A percentile compares a stretch with the other conserved stretches of the same genome.
phyloP scores from a whole-genome alignment of 179 eudicot genomes.

The Beta corolliflora region DNA sequence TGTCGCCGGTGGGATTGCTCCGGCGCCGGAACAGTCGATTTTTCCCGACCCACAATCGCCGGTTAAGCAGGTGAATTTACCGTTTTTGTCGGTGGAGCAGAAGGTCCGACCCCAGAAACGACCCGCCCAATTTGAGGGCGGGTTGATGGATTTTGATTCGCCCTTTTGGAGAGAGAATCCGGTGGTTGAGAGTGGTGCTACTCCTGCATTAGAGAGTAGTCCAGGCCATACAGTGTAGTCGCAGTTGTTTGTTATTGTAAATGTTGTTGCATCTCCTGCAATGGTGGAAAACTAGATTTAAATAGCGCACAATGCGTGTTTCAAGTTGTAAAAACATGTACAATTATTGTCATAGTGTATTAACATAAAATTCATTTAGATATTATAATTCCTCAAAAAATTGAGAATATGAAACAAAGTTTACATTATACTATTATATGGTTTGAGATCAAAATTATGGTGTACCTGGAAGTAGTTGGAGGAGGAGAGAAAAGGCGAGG shows the following conservation, averaged over 20 bases:
- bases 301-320: no score
- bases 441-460: not conserved
- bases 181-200: constrained; percentile 51
- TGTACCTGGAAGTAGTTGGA: constrained; percentile 27
- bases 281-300: not conserved
- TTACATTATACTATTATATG: not conserved
- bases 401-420: no score
- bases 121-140: constrained; percentile 74
- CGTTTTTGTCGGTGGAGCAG: constrained; percentile 53
- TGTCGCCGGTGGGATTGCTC: constrained; percentile 72
- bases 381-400: not conserved
- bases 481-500: constrained; percentile 8
- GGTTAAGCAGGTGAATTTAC: constrained; percentile 64
- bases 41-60: constrained; percentile 88
- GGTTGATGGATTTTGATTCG: constrained; percentile 43
- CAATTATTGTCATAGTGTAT: no score
- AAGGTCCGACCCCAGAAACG: constrained; percentile 83
- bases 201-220: constrained; percentile 73
- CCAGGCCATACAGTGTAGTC: constrained; percentile 83
- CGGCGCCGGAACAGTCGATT: constrained; percentile 60
- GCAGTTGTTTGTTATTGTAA: constrained; percentile 72
- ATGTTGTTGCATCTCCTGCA: constrained; percentile 45
- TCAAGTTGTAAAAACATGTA: no score
- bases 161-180: constrained; percentile 68
- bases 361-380: not conserved